Base-by-base conservation (phyloP, 2,329 filamentous ascomycete genomes). In the Colletotrichum agaves region DNA sequence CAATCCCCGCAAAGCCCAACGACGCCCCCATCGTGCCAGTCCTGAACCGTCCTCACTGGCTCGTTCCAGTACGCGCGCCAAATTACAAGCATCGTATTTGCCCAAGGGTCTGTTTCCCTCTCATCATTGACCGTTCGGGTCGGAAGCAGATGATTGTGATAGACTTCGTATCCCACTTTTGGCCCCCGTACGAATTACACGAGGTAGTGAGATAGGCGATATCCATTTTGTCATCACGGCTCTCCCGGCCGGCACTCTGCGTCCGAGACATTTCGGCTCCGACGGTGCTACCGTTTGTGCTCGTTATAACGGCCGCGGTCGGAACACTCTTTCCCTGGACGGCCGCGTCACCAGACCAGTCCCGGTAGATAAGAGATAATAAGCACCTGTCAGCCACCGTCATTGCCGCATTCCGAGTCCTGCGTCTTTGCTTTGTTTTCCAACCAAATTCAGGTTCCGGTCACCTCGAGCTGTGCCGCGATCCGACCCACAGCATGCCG, bases 151-250 rank as follows among this genome's bases (percentile, higher is more conserved):
- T 61, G 27, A 61, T 52, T 61, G 23, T 17, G 58, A 61, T 52
- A 17, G 46, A 8, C 58, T 61, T 61, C 46, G 58, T 61, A 61
- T 61, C 23, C 58, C 58, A 61, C 58, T 52, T 52, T 61, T 50
- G 33, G 57, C 57, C 44, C 43, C 46, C 35, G 43, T 60, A 50
- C 58, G 21, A 61, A 61, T 61, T 52, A 47, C 46, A 52, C 35
- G 46, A 61, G 35, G 50, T 12, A 52, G 47, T 61, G 58, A 61
- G 47, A 52, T 52, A 52, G 47, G 58, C 58, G 58, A 46, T 46
- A n/a, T 33, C 44, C 46, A 35, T 47, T 59, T 31, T 19, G 27
- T 60, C 57, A 39, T 31, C 19, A 37, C 43, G 44, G 35, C 33
- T 13, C 23, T 21, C 39, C 55, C 55, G 41, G 41, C 58, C 46